Conservation (phyloP, 1,139 yeast genomes). For the Nakaseomyces delphensis region DNA sequence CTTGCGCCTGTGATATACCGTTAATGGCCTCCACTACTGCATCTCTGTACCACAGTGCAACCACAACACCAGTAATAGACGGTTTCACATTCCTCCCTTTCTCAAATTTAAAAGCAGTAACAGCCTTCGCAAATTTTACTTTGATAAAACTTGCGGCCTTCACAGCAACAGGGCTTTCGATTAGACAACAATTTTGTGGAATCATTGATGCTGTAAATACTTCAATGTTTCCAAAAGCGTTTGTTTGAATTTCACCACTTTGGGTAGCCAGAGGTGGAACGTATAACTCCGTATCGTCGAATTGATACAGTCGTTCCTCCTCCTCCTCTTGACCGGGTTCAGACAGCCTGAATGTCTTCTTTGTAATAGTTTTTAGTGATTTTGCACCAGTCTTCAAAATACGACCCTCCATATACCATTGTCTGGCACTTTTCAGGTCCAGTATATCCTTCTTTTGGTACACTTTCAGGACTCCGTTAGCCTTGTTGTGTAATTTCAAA, state of each 20-base stretch:
- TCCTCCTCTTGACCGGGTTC: conserved; percentile 36
- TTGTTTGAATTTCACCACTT: conserved; percentile 59
- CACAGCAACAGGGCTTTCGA: conserved; percentile 47
- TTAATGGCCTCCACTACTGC: conserved; percentile 55
- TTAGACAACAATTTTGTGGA: conserved; percentile 69
- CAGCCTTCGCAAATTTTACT: conserved; percentile 80
- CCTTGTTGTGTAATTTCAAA: conserved; percentile 39
- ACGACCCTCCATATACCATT: conserved; percentile 83
- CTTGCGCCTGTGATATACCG: conserved; percentile 42
- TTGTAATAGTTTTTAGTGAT: conserved; percentile 44
- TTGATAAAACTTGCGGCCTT: conserved; percentile 63
- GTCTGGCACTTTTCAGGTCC: conserved; percentile 59
- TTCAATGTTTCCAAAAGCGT: conserved; percentile 77
- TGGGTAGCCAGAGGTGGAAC: conserved; percentile 48
- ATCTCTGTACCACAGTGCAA: conserved; percentile 54
- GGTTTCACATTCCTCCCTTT: conserved; percentile 47
- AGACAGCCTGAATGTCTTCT: conserved; percentile 26
- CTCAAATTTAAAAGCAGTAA: conserved; percentile 73
- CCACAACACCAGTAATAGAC: conserved; percentile 65
- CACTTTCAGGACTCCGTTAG: conserved; percentile 39
- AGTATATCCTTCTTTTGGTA: conserved; percentile 61
- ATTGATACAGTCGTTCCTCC: conserved; percentile 61
- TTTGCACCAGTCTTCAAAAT: conserved; percentile 61
- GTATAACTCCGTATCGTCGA: conserved; percentile 65
- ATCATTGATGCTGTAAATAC: conserved; percentile 69